These are phyloP conservation scores for Hermanozyma aechmeae DNA, from an alignment of 805 yeast species.

Conservation along the genomic window DNA sequence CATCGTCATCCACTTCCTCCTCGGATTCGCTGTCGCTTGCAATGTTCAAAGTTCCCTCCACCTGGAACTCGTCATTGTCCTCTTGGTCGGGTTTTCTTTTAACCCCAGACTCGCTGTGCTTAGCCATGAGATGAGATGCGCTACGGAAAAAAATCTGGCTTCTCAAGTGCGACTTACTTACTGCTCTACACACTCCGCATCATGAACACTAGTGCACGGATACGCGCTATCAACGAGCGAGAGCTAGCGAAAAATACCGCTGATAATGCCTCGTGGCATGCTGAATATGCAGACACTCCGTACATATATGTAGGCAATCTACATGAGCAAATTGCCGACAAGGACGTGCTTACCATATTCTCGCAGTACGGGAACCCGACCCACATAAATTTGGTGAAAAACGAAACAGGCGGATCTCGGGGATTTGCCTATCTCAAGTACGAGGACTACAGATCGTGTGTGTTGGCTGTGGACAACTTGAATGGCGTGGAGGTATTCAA, in stretches of 20 bases:
- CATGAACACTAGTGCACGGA: no score
- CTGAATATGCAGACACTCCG: slow-evolving; percentile 68
- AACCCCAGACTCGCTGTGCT: no score
- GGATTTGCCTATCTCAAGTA: slow-evolving; percentile 82
- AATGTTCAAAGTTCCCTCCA: slow-evolving; percentile 30
- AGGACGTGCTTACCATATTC: slow-evolving; percentile 68
- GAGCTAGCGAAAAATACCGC: slow-evolving; percentile 59
- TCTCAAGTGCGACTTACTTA: no score
- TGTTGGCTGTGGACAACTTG: slow-evolving; percentile 82
- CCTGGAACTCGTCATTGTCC: slow-evolving; percentile 22
- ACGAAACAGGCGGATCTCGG: slow-evolving; percentile 53
- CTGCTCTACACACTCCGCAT: no score
- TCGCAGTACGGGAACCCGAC: slow-evolving; percentile 88
- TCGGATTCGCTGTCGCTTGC: neutral
- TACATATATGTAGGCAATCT: slow-evolving; percentile 72
- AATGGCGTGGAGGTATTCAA: slow-evolving; percentile 60
- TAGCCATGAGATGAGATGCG: no score
- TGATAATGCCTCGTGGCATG: slow-evolving; percentile 78
- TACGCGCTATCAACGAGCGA: slow-evolving; percentile 48
- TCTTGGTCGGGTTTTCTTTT: no score
- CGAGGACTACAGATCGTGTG: slow-evolving; percentile 70
- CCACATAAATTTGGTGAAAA: slow-evolving; percentile 60
- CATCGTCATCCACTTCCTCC: neutral
- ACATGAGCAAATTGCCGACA: slow-evolving; percentile 56
- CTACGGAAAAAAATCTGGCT: no score